phyloP scores from a whole-genome alignment of 148 eudicot species.

The Fagopyrum homotropicum region DNA sequence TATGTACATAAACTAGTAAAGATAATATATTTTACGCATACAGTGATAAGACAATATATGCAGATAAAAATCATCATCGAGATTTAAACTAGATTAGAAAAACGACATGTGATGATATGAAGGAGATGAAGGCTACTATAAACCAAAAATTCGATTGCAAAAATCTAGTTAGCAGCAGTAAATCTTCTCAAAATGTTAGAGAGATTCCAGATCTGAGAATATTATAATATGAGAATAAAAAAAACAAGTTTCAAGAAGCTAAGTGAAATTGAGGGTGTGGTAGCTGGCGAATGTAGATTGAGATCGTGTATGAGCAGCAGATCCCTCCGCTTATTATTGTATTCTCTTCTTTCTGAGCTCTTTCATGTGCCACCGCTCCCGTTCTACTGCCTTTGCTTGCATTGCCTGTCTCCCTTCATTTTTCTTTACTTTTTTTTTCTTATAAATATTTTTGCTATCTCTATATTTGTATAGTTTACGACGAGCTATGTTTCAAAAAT shows the following conservation, averaged over 20 bases:
- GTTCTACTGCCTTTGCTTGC: neutral
- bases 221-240: neutral
- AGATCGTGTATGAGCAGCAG: neutral
- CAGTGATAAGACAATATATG: too few species aligned
- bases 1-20: too few species aligned
- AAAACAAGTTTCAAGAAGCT: slow-evolving; percentile 3
- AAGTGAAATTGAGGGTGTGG: neutral
- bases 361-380: slow-evolving; percentile 10
- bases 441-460: neutral
- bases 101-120: too few species aligned
- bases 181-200: neutral
- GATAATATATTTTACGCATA: too few species aligned
- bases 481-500: neutral
- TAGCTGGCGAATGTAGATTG: neutral
- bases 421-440: neutral
- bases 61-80: too few species aligned
- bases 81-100: too few species aligned
- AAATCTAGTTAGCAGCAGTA: neutral
- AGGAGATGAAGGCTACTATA: too few species aligned
- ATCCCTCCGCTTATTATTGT: slow-evolving; percentile 8
- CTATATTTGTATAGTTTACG: neutral
- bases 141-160: neutral
- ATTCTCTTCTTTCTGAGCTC: neutral
- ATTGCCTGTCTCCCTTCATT: neutral
- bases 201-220: neutral